Evolutionary conservation across 129 eudicot species (phyloP).

Genomic region (Heracleum sosnowskyi): DNA sequence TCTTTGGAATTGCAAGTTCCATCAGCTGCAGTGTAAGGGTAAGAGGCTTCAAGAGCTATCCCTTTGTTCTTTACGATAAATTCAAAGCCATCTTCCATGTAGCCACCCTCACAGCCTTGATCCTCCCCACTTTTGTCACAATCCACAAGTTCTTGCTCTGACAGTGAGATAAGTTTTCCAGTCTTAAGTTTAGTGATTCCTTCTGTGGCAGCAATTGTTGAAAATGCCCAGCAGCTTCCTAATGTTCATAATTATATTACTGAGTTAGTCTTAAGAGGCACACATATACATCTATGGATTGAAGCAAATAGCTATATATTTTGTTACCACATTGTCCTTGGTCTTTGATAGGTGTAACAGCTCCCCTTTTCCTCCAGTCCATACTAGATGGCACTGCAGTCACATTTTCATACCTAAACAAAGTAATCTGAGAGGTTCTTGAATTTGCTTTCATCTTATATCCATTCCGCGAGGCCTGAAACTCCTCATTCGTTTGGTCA

Average conservation of each 20-base stretch:
- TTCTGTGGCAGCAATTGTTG: slow-evolving; percentile 33
- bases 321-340: slow-evolving; percentile 40
- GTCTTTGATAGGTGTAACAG: slow-evolving; percentile 38
- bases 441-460: slow-evolving; percentile 11
- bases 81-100: slow-evolving; percentile 23
- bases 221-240: slow-evolving; percentile 44
- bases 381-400: slow-evolving; percentile 27
- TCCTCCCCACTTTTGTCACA: slow-evolving; percentile 25
- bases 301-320: background rate
- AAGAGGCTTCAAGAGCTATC: slow-evolving; percentile 19
- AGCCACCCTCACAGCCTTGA: slow-evolving; percentile 31
- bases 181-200: slow-evolving; percentile 28
- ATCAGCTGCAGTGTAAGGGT: slow-evolving; percentile 19
- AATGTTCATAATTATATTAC: background rate
- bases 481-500: slow-evolving; percentile 23
- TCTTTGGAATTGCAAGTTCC: slow-evolving; percentile 17
- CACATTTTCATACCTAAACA: slow-evolving; percentile 30
- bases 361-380: slow-evolving; percentile 53
- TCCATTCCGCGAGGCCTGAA: slow-evolving; percentile 32
- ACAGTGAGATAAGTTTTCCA: slow-evolving; percentile 26
- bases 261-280: background rate
- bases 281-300: background rate
- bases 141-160: slow-evolving; percentile 31
- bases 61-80: slow-evolving; percentile 24
- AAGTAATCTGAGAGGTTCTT: background rate